A percentile compares a stretch with the other conserved stretches of the same genome.
Conservation (phyloP, 2,329 filamentous ascomycete species). For the Lasiodiplodia sp. region DNA sequence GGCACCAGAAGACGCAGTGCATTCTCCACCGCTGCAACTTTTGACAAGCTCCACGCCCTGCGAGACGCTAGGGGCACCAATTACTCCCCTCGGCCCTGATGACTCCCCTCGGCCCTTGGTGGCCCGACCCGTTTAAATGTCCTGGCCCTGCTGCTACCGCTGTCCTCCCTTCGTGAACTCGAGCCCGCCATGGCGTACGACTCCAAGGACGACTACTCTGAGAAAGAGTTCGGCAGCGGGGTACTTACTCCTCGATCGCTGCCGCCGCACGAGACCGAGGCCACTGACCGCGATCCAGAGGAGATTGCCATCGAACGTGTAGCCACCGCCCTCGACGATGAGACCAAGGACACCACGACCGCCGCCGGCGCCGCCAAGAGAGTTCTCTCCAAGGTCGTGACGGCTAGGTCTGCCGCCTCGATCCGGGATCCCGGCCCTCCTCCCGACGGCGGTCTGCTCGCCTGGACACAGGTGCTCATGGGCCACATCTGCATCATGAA, state of each 20-base stretch:
- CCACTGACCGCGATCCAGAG: slow-evolving; percentile 23
- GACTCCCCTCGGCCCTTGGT: slow-evolving; percentile 15
- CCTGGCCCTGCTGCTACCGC: too few relatives aligned
- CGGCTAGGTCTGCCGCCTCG: slow-evolving; percentile 37
- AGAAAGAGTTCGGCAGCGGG: slow-evolving; percentile 30
- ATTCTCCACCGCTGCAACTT: slow-evolving; percentile 5
- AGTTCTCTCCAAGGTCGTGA: slow-evolving; percentile 31
- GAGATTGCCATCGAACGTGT: slow-evolving; percentile 25
- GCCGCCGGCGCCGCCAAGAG: slow-evolving; percentile 11
- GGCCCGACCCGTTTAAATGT: slow-evolving; percentile 9
- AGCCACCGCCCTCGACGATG: slow-evolving; percentile 22
- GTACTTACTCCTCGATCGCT: slow-evolving; percentile 28
- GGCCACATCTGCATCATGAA: slow-evolving; percentile 47
- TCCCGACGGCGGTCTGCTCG: slow-evolving; percentile 46
- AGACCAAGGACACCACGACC: background rate
- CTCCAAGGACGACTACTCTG: slow-evolving; percentile 16
- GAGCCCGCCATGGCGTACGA: slow-evolving; percentile 9
- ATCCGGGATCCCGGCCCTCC: slow-evolving; percentile 46
- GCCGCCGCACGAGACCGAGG: slow-evolving; percentile 22
- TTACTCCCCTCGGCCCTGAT: slow-evolving; percentile 14
- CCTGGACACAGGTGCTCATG: slow-evolving; percentile 47
- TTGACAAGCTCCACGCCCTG: slow-evolving; percentile 15
- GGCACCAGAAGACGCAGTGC: background rate
- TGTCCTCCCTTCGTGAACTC: background rate
- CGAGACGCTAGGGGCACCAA: slow-evolving; percentile 2